These are phyloP conservation scores for Calonectria montana DNA, from an alignment of 2,329 filamentous ascomycete species.

Conservation along the genomic window DNA sequence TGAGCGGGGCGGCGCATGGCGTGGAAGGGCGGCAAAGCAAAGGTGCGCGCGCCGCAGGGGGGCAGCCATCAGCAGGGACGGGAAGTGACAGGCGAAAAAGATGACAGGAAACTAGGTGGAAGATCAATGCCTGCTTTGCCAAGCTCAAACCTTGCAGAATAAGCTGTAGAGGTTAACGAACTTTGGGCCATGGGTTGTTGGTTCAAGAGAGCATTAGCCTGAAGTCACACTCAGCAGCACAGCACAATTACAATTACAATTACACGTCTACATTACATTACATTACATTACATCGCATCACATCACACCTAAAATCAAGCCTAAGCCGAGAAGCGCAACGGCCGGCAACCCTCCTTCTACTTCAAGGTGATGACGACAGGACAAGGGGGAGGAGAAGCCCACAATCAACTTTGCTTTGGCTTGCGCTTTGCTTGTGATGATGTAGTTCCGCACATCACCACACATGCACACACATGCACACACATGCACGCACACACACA, in stretches of 20 bases:
- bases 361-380: not conserved
- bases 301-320: not conserved
- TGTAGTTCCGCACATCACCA: not conserved
- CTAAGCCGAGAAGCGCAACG: slow-evolving; percentile 4
- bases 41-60: not conserved
- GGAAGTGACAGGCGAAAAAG: not conserved
- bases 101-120: slow-evolving; percentile 17
- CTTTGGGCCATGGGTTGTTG: not conserved
- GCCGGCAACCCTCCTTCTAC: not conserved
- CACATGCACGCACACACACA: no score
- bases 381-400: not conserved
- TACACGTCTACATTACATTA: not conserved
- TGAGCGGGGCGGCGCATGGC: slow-evolving; percentile 1
- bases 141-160: not conserved
- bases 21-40: slow-evolving; percentile 4
- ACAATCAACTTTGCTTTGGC: not conserved
- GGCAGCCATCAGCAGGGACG: not conserved
- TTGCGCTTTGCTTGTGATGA: not conserved
- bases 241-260: not conserved
- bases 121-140: not conserved
- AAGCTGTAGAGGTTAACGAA: not conserved
- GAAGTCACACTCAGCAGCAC: not conserved
- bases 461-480: no score
- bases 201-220: not conserved
- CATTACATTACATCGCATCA: not conserved